Base-by-base conservation (phyloP, 2,329 filamentous ascomycete species). In the Rutstroemia sp. region DNA sequence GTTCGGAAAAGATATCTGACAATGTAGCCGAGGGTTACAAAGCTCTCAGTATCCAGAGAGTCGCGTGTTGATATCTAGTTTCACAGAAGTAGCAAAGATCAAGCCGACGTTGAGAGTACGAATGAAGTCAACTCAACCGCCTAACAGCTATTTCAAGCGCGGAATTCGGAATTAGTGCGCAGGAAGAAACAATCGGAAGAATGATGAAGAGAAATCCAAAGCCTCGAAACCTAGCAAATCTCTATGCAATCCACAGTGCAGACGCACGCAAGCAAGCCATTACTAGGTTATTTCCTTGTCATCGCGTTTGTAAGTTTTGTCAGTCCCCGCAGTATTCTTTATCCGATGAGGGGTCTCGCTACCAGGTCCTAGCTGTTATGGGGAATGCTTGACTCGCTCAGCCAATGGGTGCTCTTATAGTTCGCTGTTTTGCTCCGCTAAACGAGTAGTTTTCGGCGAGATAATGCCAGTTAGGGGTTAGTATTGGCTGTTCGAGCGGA, bases 141-240 rank as follows among this genome's bases (percentile, higher is more conserved):
- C 8, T 30, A 30, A 30, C 10, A 30, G 27, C 27, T 30, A 30
- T 10, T 10, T 30, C 27, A 39, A 79, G 81, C 59, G 23, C 23
- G 23, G 23, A 23, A 23, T 4, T 23, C 23, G 23, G 23, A 79
- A 82, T 54, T 77, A 81, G 21, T 30, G 23, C 52, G 51, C n/a
- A 50, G 25, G 39, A 52, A 54, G 49, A 23, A 44, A 54, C 45
- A 37, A 18, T 39, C 51, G 42, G 52, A 54, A 48, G 30, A 23
- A 53, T n/a, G 37, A 44, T 27, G 51, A 53, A 34, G 46, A 37
- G 23, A 49, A 30, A 12, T 30, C 46, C 12, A 25, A 25, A 7
- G 19, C 2, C 18, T 41, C 38, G 14, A 23, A 21, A 27, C 44
- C 21, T 47, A 14, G n/a, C 44, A 21, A 47, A n/a, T 27, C 21